Percentiles rank a stretch among this genome's conserved stretches.
Evolutionary conservation across 305 asterid genomes (phyloP).

Genomic region (Fraxinus dipetala): DNA sequence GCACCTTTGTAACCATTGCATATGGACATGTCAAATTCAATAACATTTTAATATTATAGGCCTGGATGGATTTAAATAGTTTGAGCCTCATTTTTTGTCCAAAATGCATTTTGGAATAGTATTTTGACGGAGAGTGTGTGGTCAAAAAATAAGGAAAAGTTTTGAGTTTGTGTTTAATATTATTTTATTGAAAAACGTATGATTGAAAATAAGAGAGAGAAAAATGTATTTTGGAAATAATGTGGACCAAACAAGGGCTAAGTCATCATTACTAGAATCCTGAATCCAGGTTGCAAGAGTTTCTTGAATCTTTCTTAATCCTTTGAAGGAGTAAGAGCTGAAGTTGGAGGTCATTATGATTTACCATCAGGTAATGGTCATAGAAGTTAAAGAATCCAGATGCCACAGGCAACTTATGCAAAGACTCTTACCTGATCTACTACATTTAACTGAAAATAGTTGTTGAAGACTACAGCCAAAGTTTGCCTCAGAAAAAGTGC

Average conservation of each 20-base stretch:
- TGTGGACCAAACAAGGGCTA: neutral
- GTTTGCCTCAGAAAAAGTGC: neutral
- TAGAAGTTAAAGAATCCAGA: neutral
- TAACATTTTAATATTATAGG: neutral
- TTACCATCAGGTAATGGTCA: neutral
- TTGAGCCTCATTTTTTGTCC: neutral
- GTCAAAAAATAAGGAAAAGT: no score
- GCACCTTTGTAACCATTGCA: neutral
- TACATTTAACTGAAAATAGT: neutral
- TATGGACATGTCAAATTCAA: neutral
- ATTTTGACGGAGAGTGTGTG: neutral
- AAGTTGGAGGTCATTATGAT: neutral
- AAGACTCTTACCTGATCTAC: neutral
- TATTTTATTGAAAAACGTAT: no score
- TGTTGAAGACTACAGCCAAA: neutral
- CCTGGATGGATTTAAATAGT: neutral
- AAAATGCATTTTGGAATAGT: neutral
- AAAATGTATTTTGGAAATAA: neutral
- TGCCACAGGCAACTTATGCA: neutral
- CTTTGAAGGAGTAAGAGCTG: neutral
- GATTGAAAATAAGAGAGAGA: neutral
- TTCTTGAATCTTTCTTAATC: neutral
- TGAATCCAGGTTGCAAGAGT: neutral
- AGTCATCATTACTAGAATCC: neutral
- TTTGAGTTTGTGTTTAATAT: neutral